These are phyloP conservation scores for Candida coquimbonensis DNA, from an alignment of 805 yeast species.

Conservation along the genomic window DNA sequence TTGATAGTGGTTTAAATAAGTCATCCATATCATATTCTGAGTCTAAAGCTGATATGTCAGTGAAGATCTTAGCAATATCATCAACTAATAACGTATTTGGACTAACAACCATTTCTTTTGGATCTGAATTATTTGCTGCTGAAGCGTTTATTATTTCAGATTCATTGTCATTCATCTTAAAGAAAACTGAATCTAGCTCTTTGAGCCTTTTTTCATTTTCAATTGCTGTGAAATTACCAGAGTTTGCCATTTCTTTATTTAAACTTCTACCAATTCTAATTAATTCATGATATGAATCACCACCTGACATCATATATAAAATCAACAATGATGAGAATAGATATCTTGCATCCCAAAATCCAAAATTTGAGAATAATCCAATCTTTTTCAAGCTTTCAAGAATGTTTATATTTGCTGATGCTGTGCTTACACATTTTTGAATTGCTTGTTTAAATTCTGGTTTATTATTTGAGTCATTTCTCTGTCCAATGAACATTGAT, in stretches of 20 bases:
- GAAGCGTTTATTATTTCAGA: neutral
- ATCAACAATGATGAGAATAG: slow-evolving; percentile 30
- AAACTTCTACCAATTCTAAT: slow-evolving; percentile 18
- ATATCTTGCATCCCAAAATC: slow-evolving; percentile 34
- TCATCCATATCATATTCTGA: slow-evolving; percentile 5
- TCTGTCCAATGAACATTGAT: slow-evolving; percentile 28
- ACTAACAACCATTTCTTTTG: slow-evolving; percentile 5
- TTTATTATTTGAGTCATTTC: slow-evolving; percentile 7
- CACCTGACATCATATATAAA: slow-evolving; percentile 22
- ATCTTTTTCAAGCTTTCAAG: slow-evolving; percentile 22
- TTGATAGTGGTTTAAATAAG: slow-evolving; percentile 15
- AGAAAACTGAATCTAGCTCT: slow-evolving; percentile 20
- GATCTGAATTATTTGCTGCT: neutral
- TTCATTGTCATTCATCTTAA: slow-evolving; percentile 9
- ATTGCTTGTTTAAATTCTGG: slow-evolving; percentile 23
- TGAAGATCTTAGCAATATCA: slow-evolving; percentile 17
- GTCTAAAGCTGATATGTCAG: slow-evolving; percentile 8
- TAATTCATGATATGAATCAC: slow-evolving; percentile 17
- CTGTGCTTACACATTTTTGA: slow-evolving; percentile 25
- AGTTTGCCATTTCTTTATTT: slow-evolving; percentile 22
- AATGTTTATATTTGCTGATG: slow-evolving; percentile 26
- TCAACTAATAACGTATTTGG: slow-evolving; percentile 15
- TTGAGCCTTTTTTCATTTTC: slow-evolving; percentile 24
- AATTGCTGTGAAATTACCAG: slow-evolving; percentile 27
- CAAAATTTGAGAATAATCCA: slow-evolving; percentile 29